Evolutionary conservation across 108 stramenopile genomes (phyloP).

Genomic region (Skeletonema tropicum): DNA sequence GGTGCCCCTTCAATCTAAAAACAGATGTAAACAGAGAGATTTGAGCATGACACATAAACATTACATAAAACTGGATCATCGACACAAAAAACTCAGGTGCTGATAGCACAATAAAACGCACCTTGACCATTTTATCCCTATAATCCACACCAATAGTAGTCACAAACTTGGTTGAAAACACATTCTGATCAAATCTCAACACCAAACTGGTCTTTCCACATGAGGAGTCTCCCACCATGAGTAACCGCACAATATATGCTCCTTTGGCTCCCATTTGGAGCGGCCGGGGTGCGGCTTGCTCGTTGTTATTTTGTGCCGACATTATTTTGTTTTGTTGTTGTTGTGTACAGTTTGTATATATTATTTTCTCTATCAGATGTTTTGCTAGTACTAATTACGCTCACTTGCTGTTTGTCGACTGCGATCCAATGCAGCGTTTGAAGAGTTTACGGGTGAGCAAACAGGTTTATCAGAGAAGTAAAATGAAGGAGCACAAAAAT

Average conservation of each 20-base stretch:
- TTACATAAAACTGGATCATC: neutral
- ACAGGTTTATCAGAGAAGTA: neutral
- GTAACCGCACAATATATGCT: constrained; percentile 86
- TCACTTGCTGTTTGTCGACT: neutral
- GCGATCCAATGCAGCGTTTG: neutral
- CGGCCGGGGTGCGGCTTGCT: constrained; percentile 59
- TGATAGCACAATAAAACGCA: constrained; percentile 16
- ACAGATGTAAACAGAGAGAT: neutral
- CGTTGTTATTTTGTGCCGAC: constrained; percentile 14
- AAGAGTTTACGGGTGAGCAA: neutral
- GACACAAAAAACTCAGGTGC: neutral
- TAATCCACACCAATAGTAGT: constrained; percentile 96
- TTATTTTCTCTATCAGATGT: neutral
- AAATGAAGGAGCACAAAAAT: too few species aligned
- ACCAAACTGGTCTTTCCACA: constrained; percentile 92
- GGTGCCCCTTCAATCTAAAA: constrained; percentile 83
- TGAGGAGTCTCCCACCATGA: constrained; percentile 90
- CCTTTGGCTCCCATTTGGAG: constrained; percentile 93
- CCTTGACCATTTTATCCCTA: constrained; percentile 94
- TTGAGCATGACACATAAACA: neutral
- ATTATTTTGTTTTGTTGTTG: neutral
- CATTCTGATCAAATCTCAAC: constrained; percentile 90
- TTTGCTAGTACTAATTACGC: neutral
- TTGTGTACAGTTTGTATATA: neutral
- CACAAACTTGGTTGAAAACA: constrained; percentile 92